These are phyloP conservation scores for Ramaria sp. DNA, from an alignment of 768 basidiomycete genomes.

Conservation along the genomic window DNA sequence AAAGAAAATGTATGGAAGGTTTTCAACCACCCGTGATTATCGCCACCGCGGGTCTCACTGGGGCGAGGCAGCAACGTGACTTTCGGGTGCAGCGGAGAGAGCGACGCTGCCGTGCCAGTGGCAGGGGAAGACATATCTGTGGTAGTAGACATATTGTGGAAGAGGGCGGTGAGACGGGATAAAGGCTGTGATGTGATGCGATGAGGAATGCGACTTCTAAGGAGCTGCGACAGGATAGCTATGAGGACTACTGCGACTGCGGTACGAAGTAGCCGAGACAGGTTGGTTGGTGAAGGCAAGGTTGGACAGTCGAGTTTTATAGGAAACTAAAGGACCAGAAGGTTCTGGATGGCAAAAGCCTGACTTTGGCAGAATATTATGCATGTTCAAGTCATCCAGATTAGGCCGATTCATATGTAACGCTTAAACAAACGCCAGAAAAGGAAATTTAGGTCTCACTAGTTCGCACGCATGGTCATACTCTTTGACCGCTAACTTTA, in stretches of 20 bases:
- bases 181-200: background rate
- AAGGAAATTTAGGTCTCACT: background rate
- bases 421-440: background rate
- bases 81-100: background rate
- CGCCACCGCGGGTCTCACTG: slow-evolving; percentile 57
- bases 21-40: slow-evolving; percentile 81
- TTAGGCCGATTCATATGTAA: background rate
- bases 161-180: background rate
- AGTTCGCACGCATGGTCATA: background rate
- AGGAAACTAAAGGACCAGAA: background rate
- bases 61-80: slow-evolving; percentile 38
- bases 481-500: background rate
- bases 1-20: slow-evolving; percentile 81
- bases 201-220: background rate
- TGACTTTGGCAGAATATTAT: no score
- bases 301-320: background rate
- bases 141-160: slow-evolving; percentile 1
- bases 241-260: background rate
- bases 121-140: background rate
- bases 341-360: no score
- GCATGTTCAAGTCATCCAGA: background rate
- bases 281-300: background rate
- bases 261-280: slow-evolving; percentile 1
- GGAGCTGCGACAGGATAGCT: slow-evolving; percentile 3
- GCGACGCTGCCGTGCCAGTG: background rate